These are phyloP conservation scores for Zhuliangozyma parablackwelliae DNA, from an alignment of 1,139 yeast genomes.

Conservation along the genomic window DNA sequence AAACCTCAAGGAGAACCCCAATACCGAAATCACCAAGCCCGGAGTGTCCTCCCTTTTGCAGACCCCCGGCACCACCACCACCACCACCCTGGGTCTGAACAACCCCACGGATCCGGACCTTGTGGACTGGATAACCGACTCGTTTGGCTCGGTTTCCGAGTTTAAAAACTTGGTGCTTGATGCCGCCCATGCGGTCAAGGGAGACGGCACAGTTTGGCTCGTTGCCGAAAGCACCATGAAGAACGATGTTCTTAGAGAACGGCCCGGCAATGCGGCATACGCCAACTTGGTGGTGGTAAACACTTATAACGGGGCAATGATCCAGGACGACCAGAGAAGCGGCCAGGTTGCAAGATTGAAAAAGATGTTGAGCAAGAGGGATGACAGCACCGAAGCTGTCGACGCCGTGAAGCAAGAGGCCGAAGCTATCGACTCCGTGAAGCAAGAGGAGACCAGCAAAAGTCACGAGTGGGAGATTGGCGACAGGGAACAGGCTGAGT, in stretches of 20 bases:
- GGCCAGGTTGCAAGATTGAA: constrained; percentile 44
- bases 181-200: constrained; percentile 61
- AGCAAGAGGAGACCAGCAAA: constrained; percentile 2
- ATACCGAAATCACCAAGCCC: background rate
- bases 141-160: constrained; percentile 68
- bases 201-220: constrained; percentile 75
- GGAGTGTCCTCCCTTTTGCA: constrained; percentile 28
- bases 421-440: constrained; percentile 6
- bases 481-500: constrained; percentile 42
- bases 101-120: constrained; percentile 34
- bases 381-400: constrained; percentile 13
- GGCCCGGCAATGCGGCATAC: constrained; percentile 26
- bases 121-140: constrained; percentile 41
- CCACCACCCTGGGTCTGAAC: constrained; percentile 21
- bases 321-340: constrained; percentile 50
- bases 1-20: constrained; percentile 26
- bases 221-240: constrained; percentile 52
- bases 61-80: constrained; percentile 30
- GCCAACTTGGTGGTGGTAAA: constrained; percentile 58
- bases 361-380: constrained; percentile 14
- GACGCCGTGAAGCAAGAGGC: constrained; percentile 3
- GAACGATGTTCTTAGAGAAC: constrained; percentile 20
- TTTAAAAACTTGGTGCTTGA: constrained; percentile 60
- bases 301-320: constrained; percentile 73
- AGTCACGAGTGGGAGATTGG: constrained; percentile 21